Base-by-base conservation (phyloP, 495 filamentous ascomycete genomes). In the Neurospora sp. region DNA sequence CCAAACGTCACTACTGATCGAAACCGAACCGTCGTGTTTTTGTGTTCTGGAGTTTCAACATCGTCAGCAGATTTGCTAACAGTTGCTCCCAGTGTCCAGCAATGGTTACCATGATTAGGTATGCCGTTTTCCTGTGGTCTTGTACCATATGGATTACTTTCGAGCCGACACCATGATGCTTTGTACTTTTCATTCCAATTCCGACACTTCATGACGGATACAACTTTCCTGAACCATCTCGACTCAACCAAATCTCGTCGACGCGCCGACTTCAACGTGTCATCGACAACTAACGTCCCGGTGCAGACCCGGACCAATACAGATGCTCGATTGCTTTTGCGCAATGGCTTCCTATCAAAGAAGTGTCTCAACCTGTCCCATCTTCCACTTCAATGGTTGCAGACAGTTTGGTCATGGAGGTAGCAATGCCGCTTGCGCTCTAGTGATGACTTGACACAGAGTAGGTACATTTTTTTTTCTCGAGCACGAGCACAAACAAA, bases 1-100 rank as follows among this genome's bases (percentile, higher is more conserved):
- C 93, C 93, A 94, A 96, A 96, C 89, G 93, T 93, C 91, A 82
- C 84, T 78, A 86, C 91, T 94, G 92, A 94, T 83, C 31, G 38
- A 70, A 73, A 70, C 37, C 16, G 18, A 20, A 41, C 46, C 39
- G 16, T 59, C 41, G 48, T 72, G 70, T 65, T 71, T n/a, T 72
- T 72, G 44, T 7, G 20, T 71, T 65, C 44, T 72, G 68, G 35
- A 59, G 44, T 59, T 69, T 16, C 31, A 59, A 44, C 14, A 14
- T 65, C 53, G 53, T 65, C 27, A 35, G 53, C 53, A 65, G 1
- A 31, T 65, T 65, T 65, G 74, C 77, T 78, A 69, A 80, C 73
- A 22, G 22, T n/a, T 53, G 14, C 53, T 48, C n/a, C 39, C 68
- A 80, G 77, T 75, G n/a, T 69, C 39, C n/a, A 72, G 68, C 31